Conservation (phyloP, 768 basidiomycete genomes). For the Phylloporus scabripes region DNA sequence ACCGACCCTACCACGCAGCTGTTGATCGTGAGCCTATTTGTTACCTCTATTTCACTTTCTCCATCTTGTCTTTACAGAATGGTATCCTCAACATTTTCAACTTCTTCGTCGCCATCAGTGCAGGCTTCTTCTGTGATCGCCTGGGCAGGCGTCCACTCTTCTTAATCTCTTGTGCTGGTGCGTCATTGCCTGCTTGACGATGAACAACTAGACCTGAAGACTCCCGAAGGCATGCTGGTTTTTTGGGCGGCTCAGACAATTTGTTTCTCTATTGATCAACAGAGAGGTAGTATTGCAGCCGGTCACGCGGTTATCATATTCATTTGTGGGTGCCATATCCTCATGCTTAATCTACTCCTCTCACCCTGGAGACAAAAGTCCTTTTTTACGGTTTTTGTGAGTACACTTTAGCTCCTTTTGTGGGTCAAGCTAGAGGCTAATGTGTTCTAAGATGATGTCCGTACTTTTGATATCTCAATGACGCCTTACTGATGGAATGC, state of each 20-base stretch:
- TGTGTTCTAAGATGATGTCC: constrained; percentile 27
- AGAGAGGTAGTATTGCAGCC: constrained; percentile 22
- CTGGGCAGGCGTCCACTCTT: constrained; percentile 48
- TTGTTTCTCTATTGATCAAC: constrained; percentile 30
- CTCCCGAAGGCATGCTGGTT: constrained; percentile 36
- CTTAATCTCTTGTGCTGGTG: constrained; percentile 41
- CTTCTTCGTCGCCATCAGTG: constrained; percentile 46
- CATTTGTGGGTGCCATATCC: constrained; percentile 33
- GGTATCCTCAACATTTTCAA: constrained; percentile 52
- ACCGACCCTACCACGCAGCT: constrained; percentile 41
- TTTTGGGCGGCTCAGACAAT: constrained; percentile 38
- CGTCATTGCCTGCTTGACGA: constrained; percentile 16
- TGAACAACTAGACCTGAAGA: constrained; percentile 26
- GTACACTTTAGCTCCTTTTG: not conserved
- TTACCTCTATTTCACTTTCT: not conserved
- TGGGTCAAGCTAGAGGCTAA: not conserved
- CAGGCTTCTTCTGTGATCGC: constrained; percentile 45
- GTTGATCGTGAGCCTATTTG: constrained; percentile 31
- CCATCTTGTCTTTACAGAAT: constrained; percentile 32
- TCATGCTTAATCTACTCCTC: not conserved
- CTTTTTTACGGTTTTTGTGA: constrained; percentile 37
- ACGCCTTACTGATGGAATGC: not conserved
- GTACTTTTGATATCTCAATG: constrained; percentile 2
- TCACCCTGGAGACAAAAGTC: constrained; percentile 20
- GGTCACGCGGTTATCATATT: constrained; percentile 43